phyloP scores from a whole-genome alignment of 305 asterid genomes.

The Solanum hybrid region DNA sequence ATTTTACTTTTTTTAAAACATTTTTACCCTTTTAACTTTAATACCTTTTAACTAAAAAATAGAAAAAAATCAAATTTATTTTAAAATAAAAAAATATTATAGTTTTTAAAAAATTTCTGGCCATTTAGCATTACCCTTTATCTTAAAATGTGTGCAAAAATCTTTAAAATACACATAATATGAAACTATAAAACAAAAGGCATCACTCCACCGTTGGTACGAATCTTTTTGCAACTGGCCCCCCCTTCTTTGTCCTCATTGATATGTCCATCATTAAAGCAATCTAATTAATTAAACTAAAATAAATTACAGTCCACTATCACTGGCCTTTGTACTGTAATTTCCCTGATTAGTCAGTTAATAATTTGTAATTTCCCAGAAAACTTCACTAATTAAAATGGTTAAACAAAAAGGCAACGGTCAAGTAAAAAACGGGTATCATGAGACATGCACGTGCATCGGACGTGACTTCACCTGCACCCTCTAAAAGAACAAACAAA shows the following conservation, averaged over 20 bases:
- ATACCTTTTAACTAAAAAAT: too few species aligned
- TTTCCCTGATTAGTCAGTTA: conserved; percentile 4
- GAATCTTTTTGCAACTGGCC: background rate
- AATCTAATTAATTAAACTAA: background rate
- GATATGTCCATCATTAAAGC: background rate
- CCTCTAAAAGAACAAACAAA: background rate
- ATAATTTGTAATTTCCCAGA: background rate
- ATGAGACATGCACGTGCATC: conserved; percentile 45
- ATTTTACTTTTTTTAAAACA: too few species aligned
- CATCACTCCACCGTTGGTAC: background rate
- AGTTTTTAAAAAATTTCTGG: too few species aligned
- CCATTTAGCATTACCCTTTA: background rate
- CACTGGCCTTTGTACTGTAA: background rate
- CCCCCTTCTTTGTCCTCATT: conserved; percentile 1
- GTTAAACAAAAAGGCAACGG: conserved; percentile 39
- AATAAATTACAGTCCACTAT: background rate
- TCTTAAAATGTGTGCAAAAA: background rate
- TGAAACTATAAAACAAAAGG: background rate
- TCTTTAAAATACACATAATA: background rate
- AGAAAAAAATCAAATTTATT: too few species aligned
- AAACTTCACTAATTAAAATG: background rate
- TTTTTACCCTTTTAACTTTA: too few species aligned
- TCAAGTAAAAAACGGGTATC: conserved; percentile 36
- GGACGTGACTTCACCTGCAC: conserved; percentile 25
- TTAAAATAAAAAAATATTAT: too few species aligned